Evolutionary conservation across 306 rosid genomes (phyloP).

Genomic region (Cicer pinnatifidum): DNA sequence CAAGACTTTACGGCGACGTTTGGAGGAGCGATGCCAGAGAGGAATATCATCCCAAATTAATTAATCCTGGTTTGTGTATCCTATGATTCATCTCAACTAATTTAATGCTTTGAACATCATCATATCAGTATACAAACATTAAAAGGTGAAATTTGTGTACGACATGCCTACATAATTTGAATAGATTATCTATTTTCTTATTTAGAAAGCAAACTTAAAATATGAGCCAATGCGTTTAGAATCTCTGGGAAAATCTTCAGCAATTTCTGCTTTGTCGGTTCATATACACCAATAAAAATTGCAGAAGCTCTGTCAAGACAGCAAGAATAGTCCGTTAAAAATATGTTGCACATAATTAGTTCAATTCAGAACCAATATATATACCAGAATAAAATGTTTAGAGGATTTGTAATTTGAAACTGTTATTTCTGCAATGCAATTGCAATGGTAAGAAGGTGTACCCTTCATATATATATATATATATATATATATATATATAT

Average conservation of each 20-base stretch:
- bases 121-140: constrained; percentile 1
- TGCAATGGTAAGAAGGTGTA: background rate
- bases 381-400: background rate
- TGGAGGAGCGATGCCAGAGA: too few species aligned
- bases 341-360: constrained; percentile 1
- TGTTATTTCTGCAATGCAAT: background rate
- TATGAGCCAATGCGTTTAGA: constrained; percentile 75
- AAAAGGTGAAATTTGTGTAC: constrained; percentile 30
- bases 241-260: constrained; percentile 65
- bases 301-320: constrained; percentile 74
- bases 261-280: constrained; percentile 73
- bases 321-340: constrained; percentile 40
- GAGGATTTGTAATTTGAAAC: background rate
- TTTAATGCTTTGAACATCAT: constrained; percentile 13
- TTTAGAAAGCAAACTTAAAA: constrained; percentile 57
- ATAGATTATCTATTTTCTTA: background rate
- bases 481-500: too few species aligned
- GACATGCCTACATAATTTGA: constrained; percentile 5
- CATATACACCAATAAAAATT: constrained; percentile 79
- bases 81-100: constrained; percentile 35
- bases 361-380: constrained; percentile 22
- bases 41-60: background rate
- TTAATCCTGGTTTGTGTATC: constrained; percentile 29
- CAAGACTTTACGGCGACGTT: too few species aligned
- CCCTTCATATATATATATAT: background rate